Evolutionary conservation across 176 grass and related monocot genomes (phyloP).

Genomic region (Rhynchospora pubera): DNA sequence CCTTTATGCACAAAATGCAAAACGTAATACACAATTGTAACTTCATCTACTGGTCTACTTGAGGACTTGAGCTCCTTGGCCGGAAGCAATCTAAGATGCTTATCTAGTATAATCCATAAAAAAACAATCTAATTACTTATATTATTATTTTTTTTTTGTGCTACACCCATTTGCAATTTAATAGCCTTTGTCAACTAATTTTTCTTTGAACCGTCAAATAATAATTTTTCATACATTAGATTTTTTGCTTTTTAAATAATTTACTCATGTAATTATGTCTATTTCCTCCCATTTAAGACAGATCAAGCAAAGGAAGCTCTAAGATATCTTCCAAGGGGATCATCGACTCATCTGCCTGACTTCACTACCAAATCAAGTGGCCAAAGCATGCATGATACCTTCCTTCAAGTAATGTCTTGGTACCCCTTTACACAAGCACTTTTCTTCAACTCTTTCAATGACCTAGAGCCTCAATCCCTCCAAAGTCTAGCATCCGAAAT

Average conservation of each 20-base stretch:
- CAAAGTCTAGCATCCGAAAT: not conserved
- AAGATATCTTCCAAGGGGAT: not conserved
- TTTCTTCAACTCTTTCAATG: conserved; percentile 18
- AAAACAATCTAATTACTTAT: not conserved
- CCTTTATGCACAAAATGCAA: not conserved
- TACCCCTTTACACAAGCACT: not conserved
- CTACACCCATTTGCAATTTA: not conserved
- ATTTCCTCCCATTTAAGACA: not conserved
- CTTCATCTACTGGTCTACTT: no score
- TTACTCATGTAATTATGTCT: not conserved
- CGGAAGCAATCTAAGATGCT: not conserved
- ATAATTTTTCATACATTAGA: not conserved
- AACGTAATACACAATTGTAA: no score
- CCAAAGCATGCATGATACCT: not conserved
- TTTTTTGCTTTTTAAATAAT: not conserved
- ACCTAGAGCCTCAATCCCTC: conserved; percentile 7
- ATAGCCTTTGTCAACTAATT: not conserved
- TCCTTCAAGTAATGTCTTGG: conserved; percentile 29
- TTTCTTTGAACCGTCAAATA: not conserved
- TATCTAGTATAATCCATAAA: not conserved
- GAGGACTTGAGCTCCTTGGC: no score
- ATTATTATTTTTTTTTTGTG: no score
- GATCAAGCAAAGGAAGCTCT: not conserved
- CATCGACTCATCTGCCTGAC: not conserved
- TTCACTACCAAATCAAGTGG: not conserved